phyloP scores from a whole-genome alignment of 129 eudicot species.

The Arctium lappa region DNA sequence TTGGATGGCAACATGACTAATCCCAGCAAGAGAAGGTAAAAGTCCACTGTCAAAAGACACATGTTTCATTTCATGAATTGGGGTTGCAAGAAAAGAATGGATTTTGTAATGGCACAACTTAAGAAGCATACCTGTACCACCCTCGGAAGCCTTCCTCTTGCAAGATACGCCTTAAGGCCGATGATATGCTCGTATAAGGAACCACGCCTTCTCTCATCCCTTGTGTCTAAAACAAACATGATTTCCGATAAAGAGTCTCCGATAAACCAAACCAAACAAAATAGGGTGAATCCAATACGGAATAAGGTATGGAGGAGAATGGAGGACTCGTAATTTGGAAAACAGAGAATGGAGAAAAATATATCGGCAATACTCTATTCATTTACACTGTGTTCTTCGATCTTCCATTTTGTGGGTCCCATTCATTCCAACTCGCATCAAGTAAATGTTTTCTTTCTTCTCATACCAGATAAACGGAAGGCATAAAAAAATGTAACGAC shows the following conservation, averaged over 20 bases:
- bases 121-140: slow-evolving; percentile 55
- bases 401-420: no score
- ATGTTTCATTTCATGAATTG: not conserved
- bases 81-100: not conserved
- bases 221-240: slow-evolving; percentile 58
- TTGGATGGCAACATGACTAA: slow-evolving; percentile 75
- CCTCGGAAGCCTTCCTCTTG: slow-evolving; percentile 72
- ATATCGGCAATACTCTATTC: no score
- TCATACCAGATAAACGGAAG: no score
- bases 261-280: no score
- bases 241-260: not conserved
- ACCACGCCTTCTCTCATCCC: slow-evolving; percentile 77
- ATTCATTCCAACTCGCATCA: no score
- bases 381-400: no score
- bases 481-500: no score
- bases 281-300: no score
- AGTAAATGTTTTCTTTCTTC: no score
- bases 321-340: no score
- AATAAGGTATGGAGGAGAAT: no score
- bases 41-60: slow-evolving; percentile 50
- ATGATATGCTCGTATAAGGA: slow-evolving; percentile 64
- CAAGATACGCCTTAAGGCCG: slow-evolving; percentile 66
- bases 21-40: slow-evolving; percentile 76
- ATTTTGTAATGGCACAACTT: not conserved
- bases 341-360: no score